Conservation (phyloP, 2,329 filamentous ascomycete genomes). For the Trichoderma atrobrunneum region DNA sequence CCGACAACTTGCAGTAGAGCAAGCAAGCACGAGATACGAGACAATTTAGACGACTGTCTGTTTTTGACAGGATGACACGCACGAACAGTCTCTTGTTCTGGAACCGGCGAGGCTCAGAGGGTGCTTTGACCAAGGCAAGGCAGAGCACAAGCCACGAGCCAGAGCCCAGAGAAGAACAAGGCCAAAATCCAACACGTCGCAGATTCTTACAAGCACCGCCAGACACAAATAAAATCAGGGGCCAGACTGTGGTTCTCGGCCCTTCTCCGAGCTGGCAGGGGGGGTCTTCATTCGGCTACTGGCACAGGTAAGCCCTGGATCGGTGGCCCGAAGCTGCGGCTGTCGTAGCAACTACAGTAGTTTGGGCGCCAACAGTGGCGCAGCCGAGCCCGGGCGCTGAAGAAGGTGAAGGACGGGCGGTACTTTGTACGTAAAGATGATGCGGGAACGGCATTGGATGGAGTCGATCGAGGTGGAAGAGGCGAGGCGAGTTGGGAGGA, state of each 20-base stretch:
- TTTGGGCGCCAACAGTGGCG: conserved; percentile 14
- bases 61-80: background rate
- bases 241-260: background rate
- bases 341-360: background rate
- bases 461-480: background rate
- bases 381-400: background rate
- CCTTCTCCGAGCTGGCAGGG: conserved; percentile 1
- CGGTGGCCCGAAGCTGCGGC: background rate
- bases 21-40: background rate
- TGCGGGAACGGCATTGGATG: background rate
- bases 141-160: background rate
- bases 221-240: background rate
- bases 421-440: background rate
- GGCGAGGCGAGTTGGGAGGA: background rate
- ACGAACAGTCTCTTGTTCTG: background rate
- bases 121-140: background rate
- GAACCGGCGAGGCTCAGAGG: background rate
- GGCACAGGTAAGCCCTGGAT: background rate
- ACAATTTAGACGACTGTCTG: background rate
- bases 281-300: background rate
- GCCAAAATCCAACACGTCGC: conserved; percentile 2
- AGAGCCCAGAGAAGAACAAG: background rate
- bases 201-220: background rate
- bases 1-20: background rate
- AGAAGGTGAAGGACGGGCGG: background rate